A percentile compares a stretch with the other conserved stretches of the same genome.
Conservation (phyloP, 768 basidiomycete species). For the Lentinula edodes region DNA sequence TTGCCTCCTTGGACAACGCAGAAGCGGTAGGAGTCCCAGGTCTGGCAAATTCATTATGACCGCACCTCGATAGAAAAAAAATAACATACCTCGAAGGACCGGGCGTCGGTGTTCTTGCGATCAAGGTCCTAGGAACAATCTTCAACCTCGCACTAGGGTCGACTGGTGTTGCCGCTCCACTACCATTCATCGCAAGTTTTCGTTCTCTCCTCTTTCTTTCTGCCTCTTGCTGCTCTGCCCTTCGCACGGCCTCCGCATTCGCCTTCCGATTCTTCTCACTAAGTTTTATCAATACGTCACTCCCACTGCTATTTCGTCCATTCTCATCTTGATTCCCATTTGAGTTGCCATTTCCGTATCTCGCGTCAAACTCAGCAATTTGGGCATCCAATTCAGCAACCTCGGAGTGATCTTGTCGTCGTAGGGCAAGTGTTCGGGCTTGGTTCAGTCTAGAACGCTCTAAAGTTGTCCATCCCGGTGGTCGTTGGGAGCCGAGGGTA, state of each 20-base stretch:
- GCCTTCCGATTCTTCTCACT: conserved; percentile 89
- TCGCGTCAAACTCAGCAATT: conserved; percentile 46
- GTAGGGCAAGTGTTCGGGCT: conserved; percentile 66
- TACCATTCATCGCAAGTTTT: conserved; percentile 38
- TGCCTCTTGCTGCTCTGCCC: conserved; percentile 63
- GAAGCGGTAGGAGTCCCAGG: conserved; percentile 44
- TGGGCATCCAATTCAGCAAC: conserved; percentile 57
- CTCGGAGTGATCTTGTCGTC: conserved; percentile 66
- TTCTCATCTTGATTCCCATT: conserved; percentile 10
- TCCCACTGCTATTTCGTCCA: conserved; percentile 19
- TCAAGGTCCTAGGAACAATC: conserved; percentile 55
- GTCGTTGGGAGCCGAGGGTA: conserved; percentile 23
- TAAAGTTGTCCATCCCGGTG: conserved; percentile 36
- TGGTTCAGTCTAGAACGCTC: conserved; percentile 67
- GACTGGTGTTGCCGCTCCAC: conserved; percentile 33
- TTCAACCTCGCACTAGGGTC: conserved; percentile 69
- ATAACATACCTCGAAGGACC: conserved; percentile 47
- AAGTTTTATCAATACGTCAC: conserved; percentile 65
- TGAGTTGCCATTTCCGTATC: conserved; percentile 5
- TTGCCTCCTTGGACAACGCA: conserved; percentile 33
- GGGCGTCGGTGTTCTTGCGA: conserved; percentile 31
- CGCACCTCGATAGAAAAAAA: conserved; percentile 7
- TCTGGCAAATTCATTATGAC: conserved; percentile 12
- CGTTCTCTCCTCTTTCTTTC: conserved; percentile 71
- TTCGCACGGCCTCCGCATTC: conserved; percentile 74